Evolutionary conservation across 1,139 yeast species (phyloP).

Genomic region (Kurtzmaniella natalensis): DNA sequence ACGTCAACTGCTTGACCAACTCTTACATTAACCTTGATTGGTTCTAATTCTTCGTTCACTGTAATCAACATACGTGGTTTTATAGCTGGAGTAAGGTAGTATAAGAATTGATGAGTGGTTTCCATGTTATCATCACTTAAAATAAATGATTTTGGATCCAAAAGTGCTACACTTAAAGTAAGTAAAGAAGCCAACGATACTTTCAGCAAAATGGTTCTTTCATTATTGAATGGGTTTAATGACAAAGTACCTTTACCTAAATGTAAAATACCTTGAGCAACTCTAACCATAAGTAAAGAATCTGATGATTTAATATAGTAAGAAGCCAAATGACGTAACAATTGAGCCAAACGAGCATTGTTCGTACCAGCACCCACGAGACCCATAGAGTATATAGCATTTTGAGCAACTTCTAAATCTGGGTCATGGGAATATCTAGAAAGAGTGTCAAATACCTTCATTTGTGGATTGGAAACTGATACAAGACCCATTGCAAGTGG

Average conservation of each 20-base stretch:
- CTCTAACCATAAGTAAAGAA: conserved; percentile 85
- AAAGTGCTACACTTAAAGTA: conserved; percentile 77
- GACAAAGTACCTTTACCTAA: conserved; percentile 95
- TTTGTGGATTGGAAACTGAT: conserved; percentile 90
- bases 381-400: conserved; percentile 96
- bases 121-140: conserved; percentile 46
- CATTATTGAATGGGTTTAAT: conserved; percentile 84
- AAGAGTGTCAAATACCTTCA: conserved; percentile 94
- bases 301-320: conserved; percentile 91
- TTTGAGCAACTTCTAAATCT: conserved; percentile 90
- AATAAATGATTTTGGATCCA: conserved; percentile 75
- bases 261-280: conserved; percentile 93
- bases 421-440: conserved; percentile 96
- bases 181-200: conserved; percentile 87
- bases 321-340: conserved; percentile 89
- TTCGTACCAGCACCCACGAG: conserved; percentile 98
- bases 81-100: conserved; percentile 82
- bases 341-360: conserved; percentile 95
- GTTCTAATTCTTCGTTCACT: conserved; percentile 81
- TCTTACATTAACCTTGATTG: conserved; percentile 91
- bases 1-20: conserved; percentile 99
- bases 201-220: conserved; percentile 81
- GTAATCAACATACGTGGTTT: conserved; percentile 93
- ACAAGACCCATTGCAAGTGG: conserved; percentile 97
- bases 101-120: conserved; percentile 73